Base-by-base conservation (phyloP, 805 yeast genomes). In the Cyberlindnera subsufficiens region DNA sequence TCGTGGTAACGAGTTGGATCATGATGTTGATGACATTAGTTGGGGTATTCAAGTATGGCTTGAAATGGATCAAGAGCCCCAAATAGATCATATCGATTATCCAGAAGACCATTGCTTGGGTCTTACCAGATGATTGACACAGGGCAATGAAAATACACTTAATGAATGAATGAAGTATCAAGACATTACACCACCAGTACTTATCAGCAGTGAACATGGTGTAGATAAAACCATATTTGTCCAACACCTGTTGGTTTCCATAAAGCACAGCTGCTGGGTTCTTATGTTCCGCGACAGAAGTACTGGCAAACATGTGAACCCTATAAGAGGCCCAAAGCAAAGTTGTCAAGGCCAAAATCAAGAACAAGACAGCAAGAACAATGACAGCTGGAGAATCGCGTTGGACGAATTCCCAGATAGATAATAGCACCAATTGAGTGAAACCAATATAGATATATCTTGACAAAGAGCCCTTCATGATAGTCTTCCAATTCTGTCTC, bases 261-360 rank as follows among this genome's bases (percentile, higher is more conserved):
- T 88, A 90, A 42, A 90, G 68, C 44, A 87, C 64, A 38, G 91
- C 95, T 16, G 96, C 96, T 0, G 96, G 90, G 52, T 91, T 89
- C 39, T 82, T 78, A 58, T 77, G 81, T 39, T 70, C 63, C 25
- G 61, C 56, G 35, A 79, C 66, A 0, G 96, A 88, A 43, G 61
- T 58, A 44, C 65, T 69, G 30, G 95, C 97, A 60, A 78, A 78
- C 33, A 61, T 52, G 42, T 71, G 60, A 14, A 89, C 83, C 65
- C 83, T 78, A 64, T 66, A 83, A 41, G 78, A 72, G 17, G 88
- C 74, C 78, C 82, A 82, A 2, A 69, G 65, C 68, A 87, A 67
- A 31, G 86, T 68, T 2, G 78, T 76, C 6, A 82, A 47, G 1
- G 86, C 70, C 43, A 83, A 65, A 1, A 87, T 38, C 33, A 90